Evolutionary conservation across 495 filamentous ascomycete species (phyloP).

Genomic region (Halenospora varia): DNA sequence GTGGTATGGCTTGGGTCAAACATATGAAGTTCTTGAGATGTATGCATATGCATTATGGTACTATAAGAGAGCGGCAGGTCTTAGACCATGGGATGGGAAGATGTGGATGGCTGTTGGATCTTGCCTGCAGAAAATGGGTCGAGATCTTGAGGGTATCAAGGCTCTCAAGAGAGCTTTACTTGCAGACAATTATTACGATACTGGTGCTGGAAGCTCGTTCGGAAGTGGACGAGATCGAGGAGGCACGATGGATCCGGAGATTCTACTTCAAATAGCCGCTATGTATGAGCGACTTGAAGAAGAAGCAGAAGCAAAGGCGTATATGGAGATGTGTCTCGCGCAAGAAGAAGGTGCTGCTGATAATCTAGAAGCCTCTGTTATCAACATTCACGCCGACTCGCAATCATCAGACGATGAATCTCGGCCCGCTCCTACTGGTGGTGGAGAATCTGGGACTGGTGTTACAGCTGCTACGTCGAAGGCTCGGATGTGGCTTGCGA

Average conservation of each 20-base stretch:
- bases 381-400: slow-evolving; percentile 25
- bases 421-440: slow-evolving; percentile 24
- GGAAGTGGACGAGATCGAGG: slow-evolving; percentile 21
- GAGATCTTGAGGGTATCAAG: slow-evolving; percentile 81
- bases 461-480: slow-evolving; percentile 87
- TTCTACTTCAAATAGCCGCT: slow-evolving; percentile 80
- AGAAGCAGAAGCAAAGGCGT: slow-evolving; percentile 73
- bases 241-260: slow-evolving; percentile 72
- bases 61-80: slow-evolving; percentile 89
- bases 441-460: slow-evolving; percentile 49
- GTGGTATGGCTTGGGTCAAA: slow-evolving; percentile 97
- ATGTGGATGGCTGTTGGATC: slow-evolving; percentile 98
- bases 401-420: slow-evolving; percentile 25
- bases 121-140: slow-evolving; percentile 83
- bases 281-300: slow-evolving; percentile 81
- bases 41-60: slow-evolving; percentile 95
- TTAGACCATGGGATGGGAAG: slow-evolving; percentile 89
- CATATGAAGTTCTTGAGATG: slow-evolving; percentile 98
- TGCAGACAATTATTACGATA: slow-evolving; percentile 76
- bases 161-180: slow-evolving; percentile 88
- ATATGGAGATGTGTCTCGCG: slow-evolving; percentile 91
- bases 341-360: slow-evolving; percentile 66
- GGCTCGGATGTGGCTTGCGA: slow-evolving; percentile 91
- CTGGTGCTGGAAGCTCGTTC: slow-evolving; percentile 33
- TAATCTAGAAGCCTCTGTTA: slow-evolving; percentile 19